Conservation (phyloP, 2,329 filamentous ascomycete species). For the Cladophialophora carrionii region DNA sequence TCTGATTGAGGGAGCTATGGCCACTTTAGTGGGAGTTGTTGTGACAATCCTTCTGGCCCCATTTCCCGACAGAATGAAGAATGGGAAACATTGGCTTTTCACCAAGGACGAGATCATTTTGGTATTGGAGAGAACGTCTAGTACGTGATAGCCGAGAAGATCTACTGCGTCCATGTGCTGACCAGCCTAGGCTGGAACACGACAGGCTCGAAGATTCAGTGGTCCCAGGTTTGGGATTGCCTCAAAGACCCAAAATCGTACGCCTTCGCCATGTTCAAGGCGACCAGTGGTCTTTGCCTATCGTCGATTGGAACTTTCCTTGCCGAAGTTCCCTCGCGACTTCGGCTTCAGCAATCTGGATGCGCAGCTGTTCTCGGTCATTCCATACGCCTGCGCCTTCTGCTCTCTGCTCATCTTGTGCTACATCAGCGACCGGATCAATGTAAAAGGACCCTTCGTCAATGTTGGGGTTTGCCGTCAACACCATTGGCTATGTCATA, state of each 20-base stretch:
- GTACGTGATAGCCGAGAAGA: neutral
- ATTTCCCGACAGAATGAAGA: slow-evolving; percentile 40
- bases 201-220: slow-evolving; percentile 11
- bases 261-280: slow-evolving; percentile 9
- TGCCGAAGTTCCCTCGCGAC: slow-evolving; percentile 26
- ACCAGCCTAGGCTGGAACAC: slow-evolving; percentile 18
- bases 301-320: slow-evolving; percentile 24
- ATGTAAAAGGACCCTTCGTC: slow-evolving; percentile 16
- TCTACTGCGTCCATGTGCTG: neutral
- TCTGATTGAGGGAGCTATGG: slow-evolving; percentile 7
- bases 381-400: slow-evolving; percentile 24
- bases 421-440: slow-evolving; percentile 18
- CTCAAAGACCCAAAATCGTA: slow-evolving; percentile 24
- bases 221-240: slow-evolving; percentile 9
- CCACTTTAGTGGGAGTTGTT: slow-evolving; percentile 1
- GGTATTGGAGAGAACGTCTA: neutral
- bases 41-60: slow-evolving; percentile 1
- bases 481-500: slow-evolving; percentile 4
- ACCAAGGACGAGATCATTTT: slow-evolving; percentile 9
- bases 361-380: slow-evolving; percentile 24
- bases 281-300: slow-evolving; percentile 11
- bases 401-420: slow-evolving; percentile 12
- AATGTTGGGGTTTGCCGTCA: slow-evolving; percentile 11
- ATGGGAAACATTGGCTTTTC: slow-evolving; percentile 41
- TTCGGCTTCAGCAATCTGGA: slow-evolving; percentile 24